A percentile compares a stretch with the other conserved stretches of the same genome.
phyloP scores from a whole-genome alignment of 345 rosid species.

The Brassica rapa region DNA sequence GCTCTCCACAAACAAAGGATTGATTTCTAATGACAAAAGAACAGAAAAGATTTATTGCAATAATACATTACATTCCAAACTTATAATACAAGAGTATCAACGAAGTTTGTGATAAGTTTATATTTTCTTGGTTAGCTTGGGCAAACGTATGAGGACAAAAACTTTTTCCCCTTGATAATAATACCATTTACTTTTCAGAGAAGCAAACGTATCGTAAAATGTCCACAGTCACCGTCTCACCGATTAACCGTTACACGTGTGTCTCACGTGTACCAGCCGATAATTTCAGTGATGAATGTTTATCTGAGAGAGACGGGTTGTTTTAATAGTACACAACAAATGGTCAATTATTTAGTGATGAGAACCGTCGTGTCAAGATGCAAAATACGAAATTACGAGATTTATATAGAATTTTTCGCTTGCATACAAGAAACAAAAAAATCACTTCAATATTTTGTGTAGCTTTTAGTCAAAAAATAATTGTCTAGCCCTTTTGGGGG shows the following conservation, averaged over 20 bases:
- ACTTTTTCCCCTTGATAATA: too few species aligned
- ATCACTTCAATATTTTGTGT: not conserved
- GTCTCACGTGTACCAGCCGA: not conserved
- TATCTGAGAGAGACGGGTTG: not conserved
- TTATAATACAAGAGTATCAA: too few species aligned
- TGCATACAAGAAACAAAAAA: not conserved
- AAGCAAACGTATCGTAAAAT: too few species aligned
- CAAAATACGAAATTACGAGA: not conserved
- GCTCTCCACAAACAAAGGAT: slow-evolving; percentile 26
- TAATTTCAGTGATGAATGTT: not conserved
- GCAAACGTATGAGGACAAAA: too few species aligned
- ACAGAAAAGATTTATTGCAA: not conserved
- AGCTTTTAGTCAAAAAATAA: not conserved
- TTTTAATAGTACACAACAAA: not conserved
- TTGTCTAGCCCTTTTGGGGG: not conserved
- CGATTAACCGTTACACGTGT: not conserved
- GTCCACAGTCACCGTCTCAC: not conserved
- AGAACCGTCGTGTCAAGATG: not conserved
- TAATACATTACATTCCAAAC: not conserved
- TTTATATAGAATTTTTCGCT: not conserved
- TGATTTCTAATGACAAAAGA: not conserved
- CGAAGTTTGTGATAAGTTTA: not conserved
- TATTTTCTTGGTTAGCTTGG: too few species aligned
- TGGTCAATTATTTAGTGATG: not conserved
- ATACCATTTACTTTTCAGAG: too few species aligned